Evolutionary conservation across 306 rosid species (phyloP), one percentile per base, ranked within the genome.

Genomic region (Ammopiptanthus mongolicus): DNA sequence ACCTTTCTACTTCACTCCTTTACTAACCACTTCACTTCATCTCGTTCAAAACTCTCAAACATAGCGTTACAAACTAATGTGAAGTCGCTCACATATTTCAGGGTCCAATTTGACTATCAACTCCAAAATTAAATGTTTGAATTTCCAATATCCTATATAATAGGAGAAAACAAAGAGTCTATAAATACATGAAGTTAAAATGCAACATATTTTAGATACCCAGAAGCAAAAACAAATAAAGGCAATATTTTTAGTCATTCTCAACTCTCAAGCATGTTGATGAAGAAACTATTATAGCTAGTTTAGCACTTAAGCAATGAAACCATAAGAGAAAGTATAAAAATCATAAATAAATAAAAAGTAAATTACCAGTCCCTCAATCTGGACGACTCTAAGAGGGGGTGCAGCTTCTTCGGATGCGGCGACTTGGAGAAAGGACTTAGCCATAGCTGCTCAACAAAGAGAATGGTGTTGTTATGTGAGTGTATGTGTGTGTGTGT

Each of bases 361-460:
- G 4, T 4, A 33, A 7, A 39, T 39, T 87, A 91, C 97, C 98
- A 95, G 69, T 29, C 98, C 98, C 65, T 95, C 98, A 25, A 95
- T 95, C 96, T 91, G 98, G 64, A 95, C 93, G 10, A 90, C 96
- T 75, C 96, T 79, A 42, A 95, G 98, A 77, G 97, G 97, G 8
- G 98, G 65, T 2, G 92, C 91, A 39, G 80, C 96, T 83, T 95
- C 98, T 81, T 95, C 98, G 3, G 98, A 88, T 0, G 97, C 91
- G 0, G 93, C 98, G 5, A 85, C 98, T 82, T 95, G 97, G 47
- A 90, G 88, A 71, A 95, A 95, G 10, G 97, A 95, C 83, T 93
- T 87, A 9, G 87, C 80, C 77, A 81, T 61, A 41, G 92, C 97
- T 88, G 87, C 72, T 1, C 14, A 39, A 84, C 10, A 39, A 33